Evolutionary conservation across 225 moss, liverwort and hornwort species (phyloP), one percentile per base, ranked within the genome.

Genomic region (Ulota crispa): DNA sequence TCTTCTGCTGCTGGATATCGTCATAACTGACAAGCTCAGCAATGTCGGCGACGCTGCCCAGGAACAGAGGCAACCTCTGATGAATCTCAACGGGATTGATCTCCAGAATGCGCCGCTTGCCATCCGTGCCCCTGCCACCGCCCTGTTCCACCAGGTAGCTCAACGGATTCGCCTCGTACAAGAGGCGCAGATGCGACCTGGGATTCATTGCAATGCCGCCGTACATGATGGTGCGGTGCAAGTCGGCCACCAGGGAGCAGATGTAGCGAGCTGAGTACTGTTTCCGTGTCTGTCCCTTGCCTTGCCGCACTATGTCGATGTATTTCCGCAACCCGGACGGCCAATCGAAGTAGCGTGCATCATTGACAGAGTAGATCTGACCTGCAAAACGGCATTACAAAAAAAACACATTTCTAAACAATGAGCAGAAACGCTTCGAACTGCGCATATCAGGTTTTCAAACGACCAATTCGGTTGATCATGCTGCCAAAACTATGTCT

Each of bases 151-250:
- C 90, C 63, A 99, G 85, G 70, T 83, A 99, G 82, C 98, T 94
- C 85, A 96, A 78, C 2, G 98, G 98, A 79, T 99, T 94, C 8
- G 94, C 95, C 82, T 99, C 98, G 53, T 99, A 95, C 55, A 99
- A 81, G 13, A 99, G 91, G 64, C 98, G 86, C 27, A 99, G 65
- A 79, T 99, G 98, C 64, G 94, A 93, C 54, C 98, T 86, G 59
- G 98, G 98, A 79, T 99, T 99, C 98, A 96, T 94, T 21, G 98
- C 95, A 69, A 94, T 82, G 34, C 98, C 98, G 39, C 98, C 98
- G 45, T 99, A 99, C 75, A 96, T 86, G 72, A 99, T 84, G 47
- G 98, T 99, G 70, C 98, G 91, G 84, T 99, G 98, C 24, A 99
- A 88, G 71, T 99, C 98, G 13, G 98, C 98, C 55, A 99, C 98